phyloP scores from a whole-genome alignment of 768 basidiomycete genomes.

The Paxillus rubicundulus region DNA sequence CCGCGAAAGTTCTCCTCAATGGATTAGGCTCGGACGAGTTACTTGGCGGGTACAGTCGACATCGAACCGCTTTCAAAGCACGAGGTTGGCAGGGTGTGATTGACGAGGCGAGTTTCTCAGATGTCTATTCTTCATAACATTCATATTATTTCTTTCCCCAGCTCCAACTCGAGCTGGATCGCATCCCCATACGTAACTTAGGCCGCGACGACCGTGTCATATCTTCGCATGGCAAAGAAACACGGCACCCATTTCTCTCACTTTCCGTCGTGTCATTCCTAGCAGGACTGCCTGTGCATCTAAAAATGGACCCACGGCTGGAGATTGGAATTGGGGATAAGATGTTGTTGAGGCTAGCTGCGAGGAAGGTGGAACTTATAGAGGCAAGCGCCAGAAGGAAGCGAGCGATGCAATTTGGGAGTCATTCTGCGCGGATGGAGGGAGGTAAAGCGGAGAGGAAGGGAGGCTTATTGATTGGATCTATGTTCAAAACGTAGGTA shows the following conservation, averaged over 20 bases:
- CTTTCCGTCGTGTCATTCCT: constrained; percentile 75
- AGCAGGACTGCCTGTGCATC: constrained; percentile 72
- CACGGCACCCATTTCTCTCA: constrained; percentile 87
- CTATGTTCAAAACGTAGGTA: background rate
- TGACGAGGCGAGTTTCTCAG: constrained; percentile 57
- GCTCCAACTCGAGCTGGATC: constrained; percentile 87
- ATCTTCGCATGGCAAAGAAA: constrained; percentile 89
- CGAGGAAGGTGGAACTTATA: constrained; percentile 68
- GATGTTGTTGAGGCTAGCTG: constrained; percentile 71
- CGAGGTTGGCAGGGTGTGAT: constrained; percentile 77
- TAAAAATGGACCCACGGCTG: constrained; percentile 77
- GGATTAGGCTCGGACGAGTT: constrained; percentile 96
- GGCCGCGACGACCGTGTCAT: constrained; percentile 94
- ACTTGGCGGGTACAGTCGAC: constrained; percentile 90
- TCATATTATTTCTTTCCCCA: constrained; percentile 29
- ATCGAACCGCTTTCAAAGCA: constrained; percentile 67
- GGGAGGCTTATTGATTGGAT: constrained; percentile 43
- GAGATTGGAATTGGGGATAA: constrained; percentile 88
- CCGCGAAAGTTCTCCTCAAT: constrained; percentile 80
- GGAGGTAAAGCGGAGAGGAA: constrained; percentile 47
- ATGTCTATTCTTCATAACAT: background rate
- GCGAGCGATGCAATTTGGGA: constrained; percentile 97
- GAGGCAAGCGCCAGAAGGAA: constrained; percentile 80
- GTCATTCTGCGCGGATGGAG: constrained; percentile 81
- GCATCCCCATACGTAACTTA: constrained; percentile 85